Conservation (phyloP, 495 filamentous ascomycete species). For the Margaritispora aquatica region DNA sequence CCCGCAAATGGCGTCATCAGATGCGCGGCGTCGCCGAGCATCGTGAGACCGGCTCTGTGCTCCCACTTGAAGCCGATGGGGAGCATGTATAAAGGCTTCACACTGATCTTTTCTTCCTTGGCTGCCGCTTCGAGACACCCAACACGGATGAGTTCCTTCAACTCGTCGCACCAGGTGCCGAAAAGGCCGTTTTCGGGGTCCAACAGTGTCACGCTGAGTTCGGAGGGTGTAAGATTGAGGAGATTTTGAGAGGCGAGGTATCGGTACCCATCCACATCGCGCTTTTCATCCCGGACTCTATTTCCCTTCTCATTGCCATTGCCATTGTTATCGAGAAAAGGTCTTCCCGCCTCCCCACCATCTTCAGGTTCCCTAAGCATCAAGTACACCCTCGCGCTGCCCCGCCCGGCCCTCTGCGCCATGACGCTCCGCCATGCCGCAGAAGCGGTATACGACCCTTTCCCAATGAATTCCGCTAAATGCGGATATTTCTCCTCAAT, state of each 20-base stretch:
- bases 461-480: constrained; percentile 35
- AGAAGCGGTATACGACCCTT: constrained; percentile 38
- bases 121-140: constrained; percentile 17
- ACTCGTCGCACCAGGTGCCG: constrained; percentile 1
- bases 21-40: constrained; percentile 59
- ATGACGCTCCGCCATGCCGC: constrained; percentile 32
- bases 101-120: background rate
- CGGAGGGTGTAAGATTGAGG: background rate
- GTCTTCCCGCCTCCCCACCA: background rate
- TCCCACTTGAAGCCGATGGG: constrained; percentile 45
- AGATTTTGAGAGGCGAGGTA: no score
- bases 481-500: constrained; percentile 30
- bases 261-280: no score
- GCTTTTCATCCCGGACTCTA: no score
- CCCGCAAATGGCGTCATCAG: constrained; percentile 57
- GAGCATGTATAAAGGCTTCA: constrained; percentile 37
- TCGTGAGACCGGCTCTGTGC: constrained; percentile 39
- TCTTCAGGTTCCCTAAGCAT: constrained; percentile 1
- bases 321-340: no score
- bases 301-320: no score
- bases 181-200: no score
- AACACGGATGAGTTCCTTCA: constrained; percentile 2
- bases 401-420: constrained; percentile 41
- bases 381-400: constrained; percentile 33
- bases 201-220: background rate